phyloP scores from a whole-genome alignment of 768 basidiomycete genomes.

The Mycena filopes region DNA sequence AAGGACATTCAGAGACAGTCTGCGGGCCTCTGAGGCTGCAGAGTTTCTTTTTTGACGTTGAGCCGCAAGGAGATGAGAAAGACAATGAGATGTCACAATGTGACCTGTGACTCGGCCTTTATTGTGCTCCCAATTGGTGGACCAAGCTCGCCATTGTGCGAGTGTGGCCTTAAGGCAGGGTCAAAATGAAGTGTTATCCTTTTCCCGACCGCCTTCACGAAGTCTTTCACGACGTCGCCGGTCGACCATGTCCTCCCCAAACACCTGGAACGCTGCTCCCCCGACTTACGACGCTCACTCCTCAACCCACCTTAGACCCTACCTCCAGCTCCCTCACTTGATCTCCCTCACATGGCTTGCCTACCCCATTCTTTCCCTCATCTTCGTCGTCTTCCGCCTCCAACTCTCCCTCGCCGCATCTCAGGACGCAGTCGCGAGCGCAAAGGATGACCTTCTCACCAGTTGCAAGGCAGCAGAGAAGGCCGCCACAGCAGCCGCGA shows the following conservation, averaged over 20 bases:
- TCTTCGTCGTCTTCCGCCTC: conserved; percentile 89
- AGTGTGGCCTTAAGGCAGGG: background rate
- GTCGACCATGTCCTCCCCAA: conserved; percentile 41
- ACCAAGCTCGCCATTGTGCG: conserved; percentile 17
- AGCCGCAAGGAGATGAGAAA: background rate
- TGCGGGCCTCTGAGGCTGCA: no score
- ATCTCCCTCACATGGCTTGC: conserved; percentile 92
- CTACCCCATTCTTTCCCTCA: conserved; percentile 88
- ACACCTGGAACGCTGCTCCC: conserved; percentile 27
- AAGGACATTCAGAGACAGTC: background rate
- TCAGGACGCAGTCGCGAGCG: conserved; percentile 70
- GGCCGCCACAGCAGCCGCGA: conserved; percentile 84
- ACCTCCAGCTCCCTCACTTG: conserved; percentile 84
- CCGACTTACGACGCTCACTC: conserved; percentile 35
- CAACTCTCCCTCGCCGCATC: conserved; percentile 78
- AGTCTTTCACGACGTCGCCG: conserved; percentile 47
- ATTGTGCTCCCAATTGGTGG: background rate
- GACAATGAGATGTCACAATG: conserved; percentile 5
- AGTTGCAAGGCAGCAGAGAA: conserved; percentile 88
- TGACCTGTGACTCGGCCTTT: background rate
- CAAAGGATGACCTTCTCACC: conserved; percentile 80
- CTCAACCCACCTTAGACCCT: conserved; percentile 67
- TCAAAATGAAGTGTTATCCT: conserved; percentile 11
- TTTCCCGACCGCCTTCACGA: conserved; percentile 32
- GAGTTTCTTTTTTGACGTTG: background rate